A percentile compares a stretch with the other conserved stretches of the same genome.
Conservation (phyloP, 345 rosid genomes). For the Gossypium stocksii region DNA sequence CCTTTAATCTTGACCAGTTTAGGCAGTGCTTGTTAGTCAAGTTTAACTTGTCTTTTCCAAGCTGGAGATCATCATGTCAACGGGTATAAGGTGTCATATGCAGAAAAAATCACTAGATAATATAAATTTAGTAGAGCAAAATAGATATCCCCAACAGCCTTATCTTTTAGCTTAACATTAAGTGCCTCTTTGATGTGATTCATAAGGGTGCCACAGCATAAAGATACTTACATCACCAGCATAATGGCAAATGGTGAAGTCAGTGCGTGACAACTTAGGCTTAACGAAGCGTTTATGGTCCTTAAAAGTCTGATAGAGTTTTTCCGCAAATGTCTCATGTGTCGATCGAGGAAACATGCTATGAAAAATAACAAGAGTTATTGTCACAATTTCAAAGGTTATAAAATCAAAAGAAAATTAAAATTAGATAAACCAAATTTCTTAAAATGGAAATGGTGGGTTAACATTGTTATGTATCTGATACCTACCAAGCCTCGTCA, state of each 20-base stretch:
- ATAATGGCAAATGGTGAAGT: conserved; percentile 90
- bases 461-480: neutral
- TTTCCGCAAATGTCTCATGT: conserved; percentile 88
- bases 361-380: conserved; percentile 25
- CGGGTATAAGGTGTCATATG: neutral
- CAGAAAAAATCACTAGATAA: neutral
- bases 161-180: neutral
- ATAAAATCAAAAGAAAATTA: neutral
- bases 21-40: neutral
- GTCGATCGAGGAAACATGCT: conserved; percentile 99
- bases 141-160: neutral
- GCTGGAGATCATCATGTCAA: neutral
- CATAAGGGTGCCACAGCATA: neutral
- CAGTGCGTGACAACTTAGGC: conserved; percentile 88
- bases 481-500: conserved; percentile 94
- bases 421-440: neutral
- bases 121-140: neutral
- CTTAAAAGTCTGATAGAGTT: conserved; percentile 88
- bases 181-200: neutral
- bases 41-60: neutral
- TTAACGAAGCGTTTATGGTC: conserved; percentile 80
- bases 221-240: conserved; percentile 88
- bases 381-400: conserved; percentile 16
- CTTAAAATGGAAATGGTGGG: neutral
- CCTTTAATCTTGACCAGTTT: neutral